A percentile compares a stretch with the other conserved stretches of the same genome.
Evolutionary conservation across 2,329 filamentous ascomycete species (phyloP).

Genomic region (Geosmithia flava): DNA sequence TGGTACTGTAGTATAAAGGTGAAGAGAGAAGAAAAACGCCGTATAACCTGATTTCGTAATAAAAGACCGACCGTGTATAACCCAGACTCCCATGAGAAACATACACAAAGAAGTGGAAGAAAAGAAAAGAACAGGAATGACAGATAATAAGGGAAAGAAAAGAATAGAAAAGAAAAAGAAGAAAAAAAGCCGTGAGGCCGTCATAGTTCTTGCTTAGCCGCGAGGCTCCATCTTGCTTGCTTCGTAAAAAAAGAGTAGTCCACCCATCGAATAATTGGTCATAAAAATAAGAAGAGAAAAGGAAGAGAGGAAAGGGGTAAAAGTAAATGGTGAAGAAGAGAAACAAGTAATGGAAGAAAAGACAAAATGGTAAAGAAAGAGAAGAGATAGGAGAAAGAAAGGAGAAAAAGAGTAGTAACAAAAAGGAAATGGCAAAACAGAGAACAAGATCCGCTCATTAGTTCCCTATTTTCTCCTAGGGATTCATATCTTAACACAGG

Average conservation of each 20-base stretch:
- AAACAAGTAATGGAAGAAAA: too few species aligned
- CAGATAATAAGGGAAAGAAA: slow-evolving; percentile 1
- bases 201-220: slow-evolving; percentile 13
- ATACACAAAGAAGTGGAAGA: neutral
- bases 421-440: too few species aligned
- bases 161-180: slow-evolving; percentile 2
- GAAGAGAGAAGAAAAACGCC: neutral
- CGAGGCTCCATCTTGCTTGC: slow-evolving; percentile 9
- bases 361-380: neutral
- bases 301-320: neutral
- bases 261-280: neutral
- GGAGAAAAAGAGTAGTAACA: neutral
- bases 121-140: neutral
- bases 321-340: too few species aligned
- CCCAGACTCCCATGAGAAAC: neutral
- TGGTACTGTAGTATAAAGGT: too few species aligned
- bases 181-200: slow-evolving; percentile 14
- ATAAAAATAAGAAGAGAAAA: neutral
- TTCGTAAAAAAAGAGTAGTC: neutral
- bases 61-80: neutral
- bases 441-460: neutral
- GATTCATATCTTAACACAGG: too few species aligned
- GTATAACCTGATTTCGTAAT: neutral
- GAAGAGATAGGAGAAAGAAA: neutral
- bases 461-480: neutral